These are phyloP conservation scores for Zymoseptoria passerinii DNA, from an alignment of 2,329 filamentous ascomycete species.

Conservation along the genomic window DNA sequence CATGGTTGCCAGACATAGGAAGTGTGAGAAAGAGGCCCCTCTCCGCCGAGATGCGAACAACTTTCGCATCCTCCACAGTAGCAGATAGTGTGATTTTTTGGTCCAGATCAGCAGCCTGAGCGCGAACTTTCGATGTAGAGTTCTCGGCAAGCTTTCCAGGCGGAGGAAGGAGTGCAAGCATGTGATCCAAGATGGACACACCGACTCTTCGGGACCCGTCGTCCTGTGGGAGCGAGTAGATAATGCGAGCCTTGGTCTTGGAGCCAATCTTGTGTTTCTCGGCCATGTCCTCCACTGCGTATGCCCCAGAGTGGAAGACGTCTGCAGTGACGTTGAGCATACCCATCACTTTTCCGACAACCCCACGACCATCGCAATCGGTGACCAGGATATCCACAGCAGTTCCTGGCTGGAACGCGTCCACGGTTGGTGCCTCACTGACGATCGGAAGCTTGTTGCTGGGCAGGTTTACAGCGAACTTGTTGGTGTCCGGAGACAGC, in stretches of 20 bases:
- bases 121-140: constrained; percentile 21
- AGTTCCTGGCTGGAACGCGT: constrained; percentile 86
- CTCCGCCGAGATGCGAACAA: constrained; percentile 69
- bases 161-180: constrained; percentile 54
- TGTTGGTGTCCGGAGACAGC: constrained; percentile 62
- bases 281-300: constrained; percentile 58
- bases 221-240: constrained; percentile 75
- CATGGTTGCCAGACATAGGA: constrained; percentile 27
- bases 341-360: constrained; percentile 85
- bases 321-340: constrained; percentile 86
- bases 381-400: constrained; percentile 76
- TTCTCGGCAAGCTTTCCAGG: constrained; percentile 30
- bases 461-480: constrained; percentile 17
- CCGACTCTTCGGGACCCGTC: constrained; percentile 71
- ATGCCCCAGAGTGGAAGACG: constrained; percentile 75
- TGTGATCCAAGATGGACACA: constrained; percentile 79
- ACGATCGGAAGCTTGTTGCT: constrained; percentile 36
- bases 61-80: constrained; percentile 66
- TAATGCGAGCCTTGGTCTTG: constrained; percentile 76
- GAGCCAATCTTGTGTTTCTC: constrained; percentile 74
- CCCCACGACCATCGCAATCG: constrained; percentile 63
- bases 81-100: constrained; percentile 62
- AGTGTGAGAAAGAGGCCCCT: constrained; percentile 76
- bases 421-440: constrained; percentile 73
- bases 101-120: constrained; percentile 22